A percentile compares a stretch with the other conserved stretches of the same genome.
phyloP scores from a whole-genome alignment of 805 yeast genomes.

The Metschnikowia anglica region DNA sequence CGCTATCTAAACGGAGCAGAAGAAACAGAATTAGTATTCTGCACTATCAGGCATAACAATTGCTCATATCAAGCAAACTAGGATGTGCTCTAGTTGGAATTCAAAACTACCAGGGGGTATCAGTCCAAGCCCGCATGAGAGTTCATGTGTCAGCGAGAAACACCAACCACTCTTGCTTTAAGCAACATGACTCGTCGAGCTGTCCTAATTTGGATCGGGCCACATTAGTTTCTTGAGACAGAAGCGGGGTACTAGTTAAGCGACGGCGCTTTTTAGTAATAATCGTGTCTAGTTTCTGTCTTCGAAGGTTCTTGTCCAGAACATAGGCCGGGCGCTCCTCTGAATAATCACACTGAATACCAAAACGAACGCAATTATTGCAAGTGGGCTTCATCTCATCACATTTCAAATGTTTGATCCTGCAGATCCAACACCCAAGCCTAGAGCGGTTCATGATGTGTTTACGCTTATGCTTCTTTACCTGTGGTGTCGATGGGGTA shows the following conservation, averaged over 20 bases:
- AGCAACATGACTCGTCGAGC: neutral
- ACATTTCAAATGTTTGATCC: slow-evolving; percentile 46
- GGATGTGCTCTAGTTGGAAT: too few relatives aligned
- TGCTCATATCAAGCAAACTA: too few relatives aligned
- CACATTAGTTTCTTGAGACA: neutral
- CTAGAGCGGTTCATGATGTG: slow-evolving; percentile 42
- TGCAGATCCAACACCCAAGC: slow-evolving; percentile 47
- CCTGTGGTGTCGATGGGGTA: slow-evolving; percentile 4
- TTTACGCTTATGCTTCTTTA: slow-evolving; percentile 40
- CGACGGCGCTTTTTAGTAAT: slow-evolving; percentile 17
- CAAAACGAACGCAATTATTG: slow-evolving; percentile 37
- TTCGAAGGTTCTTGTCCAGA: slow-evolving; percentile 32
- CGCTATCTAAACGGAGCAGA: too few relatives aligned
- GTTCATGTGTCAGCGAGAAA: slow-evolving; percentile 3
- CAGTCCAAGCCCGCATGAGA: too few relatives aligned
- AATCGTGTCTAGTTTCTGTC: slow-evolving; percentile 35
- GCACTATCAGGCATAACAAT: too few relatives aligned
- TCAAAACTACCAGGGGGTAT: too few relatives aligned
- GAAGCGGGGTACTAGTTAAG: neutral
- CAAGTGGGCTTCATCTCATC: slow-evolving; percentile 42
- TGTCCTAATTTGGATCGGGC: neutral
- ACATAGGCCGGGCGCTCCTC: slow-evolving; percentile 41
- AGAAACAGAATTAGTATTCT: too few relatives aligned
- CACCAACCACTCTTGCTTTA: neutral
- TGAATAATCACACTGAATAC: slow-evolving; percentile 43